Evolutionary conservation across 305 asterid genomes (phyloP), one percentile per base, ranked within the genome.

Genomic region (Fraxinus angustifolia): DNA sequence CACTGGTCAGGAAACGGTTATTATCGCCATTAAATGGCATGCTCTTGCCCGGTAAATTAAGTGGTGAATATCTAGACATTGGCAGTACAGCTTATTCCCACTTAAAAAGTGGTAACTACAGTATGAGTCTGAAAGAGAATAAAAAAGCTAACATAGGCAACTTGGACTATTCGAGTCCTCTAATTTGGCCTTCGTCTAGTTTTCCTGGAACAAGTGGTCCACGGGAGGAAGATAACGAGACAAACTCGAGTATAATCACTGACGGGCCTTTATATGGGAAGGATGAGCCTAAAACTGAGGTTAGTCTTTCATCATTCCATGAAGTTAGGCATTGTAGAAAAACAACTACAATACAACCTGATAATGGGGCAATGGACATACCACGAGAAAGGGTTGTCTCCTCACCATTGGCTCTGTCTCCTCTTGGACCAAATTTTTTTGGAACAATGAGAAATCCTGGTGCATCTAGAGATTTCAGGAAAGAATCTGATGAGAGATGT

Each of bases 341-440:
- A 84, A 81, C 75, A 80, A 60, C 75, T 34, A 85, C 82, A 84
- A 62, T 84, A 50, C 84, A 56, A 42, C 82, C 68, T 36, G 48
- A 73, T 79, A 80, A 80, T 84, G 88, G 86, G 78, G 77, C 79
- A 40, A 80, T 77, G 74, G 87, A 76, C 78, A 76, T 87, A 73
- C 76, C 83, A 21, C 83, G 71, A 76, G 90, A 86, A 78, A 73
- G 60, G 40, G 76, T 81, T 38, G 65, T 83, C 80, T 89, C 97
- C 16, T 83, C 97, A 3, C 90, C 93, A 6, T 78, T 87, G 30
- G 89, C 93, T 77, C 85, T 87, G 33, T 94, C 98, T 83, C 98
- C 98, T 81, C 98, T 94, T 48, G 98, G 98, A 30, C 95, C 97
- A 31, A 91, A 90, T 72, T 85, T 80, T 81, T 87, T 85, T 81